A percentile compares a stretch with the other conserved stretches of the same genome.
Evolutionary conservation across 106 monocot genomes (phyloP).

Genomic region (Chionographis japonica): DNA sequence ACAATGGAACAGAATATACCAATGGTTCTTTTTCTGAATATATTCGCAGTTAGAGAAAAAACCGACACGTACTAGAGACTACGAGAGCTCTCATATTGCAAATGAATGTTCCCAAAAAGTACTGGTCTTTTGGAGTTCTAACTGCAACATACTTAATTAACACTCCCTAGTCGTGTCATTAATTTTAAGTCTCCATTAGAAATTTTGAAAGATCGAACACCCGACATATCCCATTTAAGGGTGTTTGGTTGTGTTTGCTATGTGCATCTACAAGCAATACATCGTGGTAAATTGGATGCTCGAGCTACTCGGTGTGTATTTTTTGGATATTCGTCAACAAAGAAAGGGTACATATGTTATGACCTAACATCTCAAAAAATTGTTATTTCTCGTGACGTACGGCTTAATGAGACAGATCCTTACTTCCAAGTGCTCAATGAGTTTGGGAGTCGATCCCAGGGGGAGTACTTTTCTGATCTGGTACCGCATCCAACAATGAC

Average conservation of each 20-base stretch:
- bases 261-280: background rate
- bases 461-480: background rate
- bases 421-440: background rate
- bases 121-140: background rate
- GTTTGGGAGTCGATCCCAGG: background rate
- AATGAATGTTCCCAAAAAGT: conserved; percentile 2
- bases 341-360: background rate
- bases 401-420: background rate
- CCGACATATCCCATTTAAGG: background rate
- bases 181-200: background rate
- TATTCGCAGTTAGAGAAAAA: conserved; percentile 1
- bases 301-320: background rate
- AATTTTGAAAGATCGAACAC: background rate
- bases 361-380: background rate
- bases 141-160: background rate
- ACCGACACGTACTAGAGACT: background rate
- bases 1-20: background rate
- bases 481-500: background rate
- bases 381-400: background rate
- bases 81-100: background rate
- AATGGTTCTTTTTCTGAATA: background rate
- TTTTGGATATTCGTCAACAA: background rate
- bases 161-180: background rate
- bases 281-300: background rate
- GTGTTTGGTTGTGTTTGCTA: background rate